Evolutionary conservation across 805 yeast genomes (phyloP), one percentile per base, ranked within the genome.

Genomic region (Ogataea paradorogensis): DNA sequence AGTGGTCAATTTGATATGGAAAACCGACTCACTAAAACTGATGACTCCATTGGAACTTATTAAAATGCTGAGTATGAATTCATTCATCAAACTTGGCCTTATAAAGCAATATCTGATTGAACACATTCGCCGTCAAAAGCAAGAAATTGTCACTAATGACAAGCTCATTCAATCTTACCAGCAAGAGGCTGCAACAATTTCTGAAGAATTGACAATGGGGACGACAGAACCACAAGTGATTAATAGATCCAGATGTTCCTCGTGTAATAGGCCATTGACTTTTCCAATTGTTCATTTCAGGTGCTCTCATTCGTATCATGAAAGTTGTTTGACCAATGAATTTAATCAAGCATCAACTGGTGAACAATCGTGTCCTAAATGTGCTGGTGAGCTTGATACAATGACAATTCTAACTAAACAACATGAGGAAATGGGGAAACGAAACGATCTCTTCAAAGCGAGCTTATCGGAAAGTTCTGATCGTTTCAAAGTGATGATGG

Each of bases 261-360:
- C 77, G 13, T 90, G 96, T 56, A 67, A 74, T 8, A 65, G 73
- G 30, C 71, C 75, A 9, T 63, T 91, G 15, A 95, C 86, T 43
- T 70, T 81, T 29, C 97, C 98, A 0, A 73, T 82, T 2, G 76
- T 85, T 1, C 95, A 86, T 52, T 93, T 91, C 66, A 76, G 79
- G 47, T 93, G 99, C 65, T 72, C 73, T 22, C 99, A 93, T 55
- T 78, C 93, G 3, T 89, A 78, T 56, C 98, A 93, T 56, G 85
- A 83, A 50, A 69, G 83, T 30, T 93, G 99, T 56, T 62, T 59
- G 5, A 37, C 51, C 2, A 47, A 41, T 13, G 55, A 51, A 14
- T 52, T 46, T 21, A 45, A 34, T 31, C 44, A 39, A 23, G 30
- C 39, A 9, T 38, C 42, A 9, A 58, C 54, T 2, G 27, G 28